These are phyloP conservation scores for Staphylotrichum tortipilum DNA, from an alignment of 495 filamentous ascomycete species.

Conservation along the genomic window DNA sequence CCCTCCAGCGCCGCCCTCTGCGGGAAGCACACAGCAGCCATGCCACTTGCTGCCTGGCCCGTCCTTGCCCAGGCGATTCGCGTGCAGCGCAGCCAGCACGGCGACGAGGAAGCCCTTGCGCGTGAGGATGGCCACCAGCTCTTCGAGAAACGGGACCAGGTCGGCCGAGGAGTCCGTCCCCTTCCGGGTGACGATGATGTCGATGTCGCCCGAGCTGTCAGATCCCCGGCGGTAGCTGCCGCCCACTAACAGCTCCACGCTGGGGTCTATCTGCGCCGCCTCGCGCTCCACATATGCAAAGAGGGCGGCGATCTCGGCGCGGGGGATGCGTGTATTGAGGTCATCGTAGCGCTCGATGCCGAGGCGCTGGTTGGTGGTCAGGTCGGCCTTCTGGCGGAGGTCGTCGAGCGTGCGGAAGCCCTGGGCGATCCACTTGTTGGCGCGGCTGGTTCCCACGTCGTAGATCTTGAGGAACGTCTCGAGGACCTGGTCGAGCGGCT, in stretches of 20 bases:
- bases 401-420: slow-evolving; percentile 72
- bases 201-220: slow-evolving; percentile 67
- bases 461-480: slow-evolving; percentile 71
- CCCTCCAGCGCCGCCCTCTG: slow-evolving; percentile 13
- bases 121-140: slow-evolving; percentile 55
- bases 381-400: slow-evolving; percentile 50
- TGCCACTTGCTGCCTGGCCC: slow-evolving; percentile 69
- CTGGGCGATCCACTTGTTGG: slow-evolving; percentile 67
- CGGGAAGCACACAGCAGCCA: slow-evolving; percentile 65
- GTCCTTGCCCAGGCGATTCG: slow-evolving; percentile 16
- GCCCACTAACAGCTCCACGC: slow-evolving; percentile 57
- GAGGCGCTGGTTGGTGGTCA: slow-evolving; percentile 67
- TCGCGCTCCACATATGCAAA: slow-evolving; percentile 57
- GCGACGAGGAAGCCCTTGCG: slow-evolving; percentile 49
- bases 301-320: slow-evolving; percentile 64
- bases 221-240: slow-evolving; percentile 85
- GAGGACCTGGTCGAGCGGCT: slow-evolving; percentile 56
- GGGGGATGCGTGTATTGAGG: slow-evolving; percentile 73
- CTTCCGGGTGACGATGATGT: slow-evolving; percentile 73
- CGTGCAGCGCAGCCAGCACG: slow-evolving; percentile 34
- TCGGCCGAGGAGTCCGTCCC: slow-evolving; percentile 49
- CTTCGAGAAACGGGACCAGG: slow-evolving; percentile 55
- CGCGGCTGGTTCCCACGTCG: slow-evolving; percentile 62
- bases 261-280: slow-evolving; percentile 51
- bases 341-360: slow-evolving; percentile 79